Evolutionary conservation across 805 yeast genomes (phyloP).

Genomic region (Candida anglica): DNA sequence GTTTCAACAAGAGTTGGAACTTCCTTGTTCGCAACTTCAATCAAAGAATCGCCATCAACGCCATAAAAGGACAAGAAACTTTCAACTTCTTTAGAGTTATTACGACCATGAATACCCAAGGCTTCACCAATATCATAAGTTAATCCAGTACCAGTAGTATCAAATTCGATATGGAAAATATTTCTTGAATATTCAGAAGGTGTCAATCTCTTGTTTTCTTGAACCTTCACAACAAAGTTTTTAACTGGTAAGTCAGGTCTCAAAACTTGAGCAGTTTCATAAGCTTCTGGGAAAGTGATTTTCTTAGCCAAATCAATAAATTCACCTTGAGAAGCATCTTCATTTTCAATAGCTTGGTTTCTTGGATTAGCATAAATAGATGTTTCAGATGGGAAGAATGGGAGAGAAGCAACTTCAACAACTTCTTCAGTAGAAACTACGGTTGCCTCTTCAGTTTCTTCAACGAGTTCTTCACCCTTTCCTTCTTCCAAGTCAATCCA

Average conservation of each 20-base stretch:
- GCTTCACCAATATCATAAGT: conserved; percentile 96
- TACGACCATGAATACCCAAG: conserved; percentile 90
- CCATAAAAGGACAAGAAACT: conserved; percentile 71
- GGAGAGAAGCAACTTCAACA: conserved; percentile 25
- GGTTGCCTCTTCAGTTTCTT: conserved; percentile 16
- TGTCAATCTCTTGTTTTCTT: conserved; percentile 88
- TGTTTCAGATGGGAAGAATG: conserved; percentile 57
- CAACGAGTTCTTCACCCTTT: conserved; percentile 20
- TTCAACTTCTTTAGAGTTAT: conserved; percentile 59
- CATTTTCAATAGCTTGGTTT: conserved; percentile 25
- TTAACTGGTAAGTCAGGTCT: conserved; percentile 89
- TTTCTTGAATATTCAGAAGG: conserved; percentile 88
- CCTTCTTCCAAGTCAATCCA: conserved; percentile 35
- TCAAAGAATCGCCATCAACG: conserved; percentile 61
- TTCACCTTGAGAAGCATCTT: conserved; percentile 34
- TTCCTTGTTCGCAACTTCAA: conserved; percentile 70
- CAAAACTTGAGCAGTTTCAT: conserved; percentile 47
- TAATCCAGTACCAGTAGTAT: conserved; percentile 83
- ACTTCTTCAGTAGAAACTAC: conserved; percentile 25
- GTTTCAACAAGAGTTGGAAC: conserved; percentile 55
- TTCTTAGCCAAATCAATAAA: conserved; percentile 58
- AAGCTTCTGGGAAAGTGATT: conserved; percentile 81
- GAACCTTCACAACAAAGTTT: conserved; percentile 83
- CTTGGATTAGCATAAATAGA: conserved; percentile 65
- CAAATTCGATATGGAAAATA: conserved; percentile 95